Base-by-base conservation (phyloP, 805 yeast genomes). In the Debaryomyces castellii region DNA sequence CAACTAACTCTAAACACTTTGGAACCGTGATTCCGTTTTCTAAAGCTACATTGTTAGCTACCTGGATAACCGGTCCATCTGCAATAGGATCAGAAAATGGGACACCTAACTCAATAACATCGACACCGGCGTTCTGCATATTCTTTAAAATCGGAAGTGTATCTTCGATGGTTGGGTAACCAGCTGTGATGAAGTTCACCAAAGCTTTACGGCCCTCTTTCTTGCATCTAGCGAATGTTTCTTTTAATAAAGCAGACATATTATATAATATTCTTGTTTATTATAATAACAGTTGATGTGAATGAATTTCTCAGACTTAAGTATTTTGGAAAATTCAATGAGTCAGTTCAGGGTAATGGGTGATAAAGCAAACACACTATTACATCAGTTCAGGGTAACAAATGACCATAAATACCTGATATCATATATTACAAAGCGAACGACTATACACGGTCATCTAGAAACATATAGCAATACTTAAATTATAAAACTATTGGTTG, bases 71-170 rank as follows among this genome's bases (percentile, higher is more conserved):
- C 33, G 98, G 96, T 40, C 99, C 99, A 66, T 94, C 99, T 27
- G 98, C 99, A 64, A 94, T 90, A 32, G 99, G 99, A 64, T 94
- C 99, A 18, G 96, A 85, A 66, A 94, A 94, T 40, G 99, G 99
- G 63, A 94, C 71, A 51, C 99, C 99, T 39, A 94, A 71, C 70
- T 94, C 99, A 55, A 94, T 89, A 50, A 94, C 79, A 62, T 94
- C 98, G 32, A 87, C 95, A 46, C 99, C 99, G 53, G 96, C 97
- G 23, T 80, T 87, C 72, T 94, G 98, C 71, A 94, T 81, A 18
- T 94, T 92, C 63, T 83, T 80, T 64, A 94, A 64, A 51, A 91
- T 80, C 6, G 96, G 95, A 41, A 94, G 74, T 1, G 99, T 91
- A 52, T 87, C 96, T 45, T 85, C 95, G 44, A 87, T 68, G 14